Evolutionary conservation across 805 yeast genomes (phyloP), one percentile per base, ranked within the genome.

Genomic region (Blastobotrys mokoenaii): DNA sequence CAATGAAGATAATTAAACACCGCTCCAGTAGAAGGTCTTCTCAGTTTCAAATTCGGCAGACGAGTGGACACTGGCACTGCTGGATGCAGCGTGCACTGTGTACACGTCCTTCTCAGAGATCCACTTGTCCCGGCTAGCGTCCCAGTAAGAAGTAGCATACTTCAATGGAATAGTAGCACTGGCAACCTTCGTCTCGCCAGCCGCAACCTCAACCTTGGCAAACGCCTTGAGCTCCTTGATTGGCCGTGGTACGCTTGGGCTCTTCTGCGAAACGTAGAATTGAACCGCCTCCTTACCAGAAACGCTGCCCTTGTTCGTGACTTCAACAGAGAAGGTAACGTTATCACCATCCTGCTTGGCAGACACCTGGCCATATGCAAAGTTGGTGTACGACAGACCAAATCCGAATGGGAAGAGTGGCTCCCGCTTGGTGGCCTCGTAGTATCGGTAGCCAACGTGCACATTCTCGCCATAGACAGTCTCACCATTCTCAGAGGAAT

Each of bases 381-480:
- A 79, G 0, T 67, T 50, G 14, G 82, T 73, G 64, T 79, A 79
- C 1, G 84, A 77, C 48, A 79, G 65, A 41, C 84, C 84, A 52
- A 58, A 68, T 3, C 84, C 84, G 59, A 79, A 80, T 40, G 83
- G 79, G 66, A 72, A 79, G 38, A 71, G 64, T 3, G 74, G 77
- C 18, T 67, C 67, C 3, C 16, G 40, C 49, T 71, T 68, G 31
- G 64, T 55, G 61, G 72, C 75, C 54, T 79, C 83, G 59, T 74
- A 79, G 63, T 62, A 76, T 48, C 77, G 65, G 64, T 79, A 79
- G 15, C 84, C 84, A 44, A 78, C 75, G 57, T 67, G 79, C 38
- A 79, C 72, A 54, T 76, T 83, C 59, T 80, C 85, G 46, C 84
- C 83, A 52, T 79, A 80, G 44, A 71, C 52, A 32, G 69, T 73